These are phyloP conservation scores for Exophiala bonariae DNA, from an alignment of 2,329 filamentous ascomycete genomes.

Conservation along the genomic window DNA sequence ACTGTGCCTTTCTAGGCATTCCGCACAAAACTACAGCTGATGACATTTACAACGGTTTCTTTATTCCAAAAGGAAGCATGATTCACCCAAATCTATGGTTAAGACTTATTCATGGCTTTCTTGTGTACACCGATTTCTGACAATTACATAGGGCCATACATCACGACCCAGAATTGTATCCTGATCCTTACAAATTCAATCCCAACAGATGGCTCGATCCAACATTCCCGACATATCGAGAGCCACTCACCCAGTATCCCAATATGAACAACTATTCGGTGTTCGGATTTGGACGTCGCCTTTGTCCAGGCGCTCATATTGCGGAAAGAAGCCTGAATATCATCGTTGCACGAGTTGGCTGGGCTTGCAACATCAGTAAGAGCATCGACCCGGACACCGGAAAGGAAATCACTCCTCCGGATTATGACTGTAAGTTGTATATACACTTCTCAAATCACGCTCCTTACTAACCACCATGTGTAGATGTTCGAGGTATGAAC, in stretches of 20 bases:
- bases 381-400: neutral
- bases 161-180: conserved; percentile 43
- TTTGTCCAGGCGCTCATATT: conserved; percentile 28
- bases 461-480: neutral
- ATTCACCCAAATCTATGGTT: conserved; percentile 45
- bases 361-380: conserved; percentile 34
- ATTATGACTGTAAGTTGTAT: conserved; percentile 1
- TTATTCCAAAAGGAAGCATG: conserved; percentile 49
- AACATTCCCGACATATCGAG: conserved; percentile 53
- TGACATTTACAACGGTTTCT: conserved; percentile 49
- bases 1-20: conserved; percentile 6
- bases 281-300: conserved; percentile 56
- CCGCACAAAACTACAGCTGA: conserved; percentile 40
- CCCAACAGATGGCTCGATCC: conserved; percentile 54
- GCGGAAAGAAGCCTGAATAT: conserved; percentile 24
- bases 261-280: conserved; percentile 54
- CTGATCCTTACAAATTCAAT: conserved; percentile 40
- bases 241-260: conserved; percentile 51
- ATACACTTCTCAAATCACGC: too few relatives aligned
- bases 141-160: conserved; percentile 46
- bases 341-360: conserved; percentile 20
- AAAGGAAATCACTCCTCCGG: conserved; percentile 7
- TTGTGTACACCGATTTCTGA: conserved; percentile 37
- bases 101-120: conserved; percentile 34
- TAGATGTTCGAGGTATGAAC: conserved; percentile 5